phyloP scores from a whole-genome alignment of 2,329 filamentous ascomycete genomes.

The Fusarium mundagurra region DNA sequence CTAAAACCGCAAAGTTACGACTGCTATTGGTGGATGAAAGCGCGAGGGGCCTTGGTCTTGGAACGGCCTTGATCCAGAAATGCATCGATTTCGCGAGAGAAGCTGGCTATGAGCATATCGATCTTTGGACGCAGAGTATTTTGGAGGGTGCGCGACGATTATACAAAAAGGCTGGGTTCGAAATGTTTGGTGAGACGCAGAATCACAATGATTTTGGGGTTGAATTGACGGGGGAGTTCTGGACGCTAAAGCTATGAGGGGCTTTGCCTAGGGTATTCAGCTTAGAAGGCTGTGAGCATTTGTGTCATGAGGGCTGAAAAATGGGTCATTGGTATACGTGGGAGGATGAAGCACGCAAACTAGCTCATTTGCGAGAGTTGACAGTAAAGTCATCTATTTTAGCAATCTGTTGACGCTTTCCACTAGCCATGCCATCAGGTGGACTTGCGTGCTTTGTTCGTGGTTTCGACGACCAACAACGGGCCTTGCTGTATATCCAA shows the following conservation, averaged over 20 bases:
- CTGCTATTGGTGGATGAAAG: background rate
- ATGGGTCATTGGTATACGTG: no score
- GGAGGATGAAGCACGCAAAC: no score
- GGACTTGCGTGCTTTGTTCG: no score
- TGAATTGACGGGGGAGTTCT: background rate
- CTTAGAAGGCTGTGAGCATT: background rate
- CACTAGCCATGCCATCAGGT: no score
- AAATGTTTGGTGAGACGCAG: background rate
- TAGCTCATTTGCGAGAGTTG: no score
- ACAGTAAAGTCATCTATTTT: no score
- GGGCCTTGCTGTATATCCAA: no score
- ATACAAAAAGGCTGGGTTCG: background rate
- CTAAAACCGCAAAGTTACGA: slow-evolving; percentile 1
- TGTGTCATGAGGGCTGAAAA: no score
- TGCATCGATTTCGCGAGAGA: background rate
- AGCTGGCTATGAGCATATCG: background rate
- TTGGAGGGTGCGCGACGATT: background rate
- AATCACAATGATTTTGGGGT: background rate
- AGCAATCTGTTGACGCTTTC: no score
- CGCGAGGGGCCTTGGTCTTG: background rate
- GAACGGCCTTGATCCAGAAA: background rate
- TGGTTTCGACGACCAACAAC: no score
- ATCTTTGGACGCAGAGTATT: slow-evolving; percentile 1
- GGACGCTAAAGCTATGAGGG: background rate
- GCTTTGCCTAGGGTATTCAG: no score